Conservation (phyloP, 2,329 filamentous ascomycete species). For the Nemania sp. region DNA sequence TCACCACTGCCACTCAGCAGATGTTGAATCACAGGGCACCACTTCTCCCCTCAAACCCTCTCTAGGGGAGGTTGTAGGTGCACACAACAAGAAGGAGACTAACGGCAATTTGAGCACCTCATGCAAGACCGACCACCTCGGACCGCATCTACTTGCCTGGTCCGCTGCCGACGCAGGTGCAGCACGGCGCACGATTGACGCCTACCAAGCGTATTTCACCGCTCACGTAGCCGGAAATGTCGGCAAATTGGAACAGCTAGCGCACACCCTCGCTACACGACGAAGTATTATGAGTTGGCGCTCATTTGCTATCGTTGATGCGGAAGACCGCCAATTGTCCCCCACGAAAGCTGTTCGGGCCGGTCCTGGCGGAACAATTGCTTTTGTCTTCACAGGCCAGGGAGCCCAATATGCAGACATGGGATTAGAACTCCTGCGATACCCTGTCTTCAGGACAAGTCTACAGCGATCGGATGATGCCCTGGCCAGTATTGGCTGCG, state of each 20-base stretch:
- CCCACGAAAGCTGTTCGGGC: too few relatives aligned
- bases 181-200: neutral
- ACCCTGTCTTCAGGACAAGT: conserved; percentile 37
- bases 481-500: neutral
- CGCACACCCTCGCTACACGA: too few relatives aligned
- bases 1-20: too few relatives aligned
- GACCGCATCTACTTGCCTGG: neutral
- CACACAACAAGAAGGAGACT: too few relatives aligned
- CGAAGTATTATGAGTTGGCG: too few relatives aligned
- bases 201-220: too few relatives aligned
- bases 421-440: conserved; percentile 36
- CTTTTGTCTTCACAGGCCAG: conserved; percentile 27
- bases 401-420: conserved; percentile 15
- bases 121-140: neutral
- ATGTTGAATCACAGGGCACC: neutral
- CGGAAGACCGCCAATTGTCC: too few relatives aligned
- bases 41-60: neutral
- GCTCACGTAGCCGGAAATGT: too few relatives aligned
- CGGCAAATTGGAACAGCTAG: too few relatives aligned
- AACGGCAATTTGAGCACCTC: too few relatives aligned
- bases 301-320: neutral
- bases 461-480: neutral
- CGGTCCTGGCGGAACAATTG: neutral
- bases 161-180: neutral
- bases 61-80: too few relatives aligned